Conservation (phyloP, 352 stramenopile genomes). For the Phytophthora pistaciae region DNA sequence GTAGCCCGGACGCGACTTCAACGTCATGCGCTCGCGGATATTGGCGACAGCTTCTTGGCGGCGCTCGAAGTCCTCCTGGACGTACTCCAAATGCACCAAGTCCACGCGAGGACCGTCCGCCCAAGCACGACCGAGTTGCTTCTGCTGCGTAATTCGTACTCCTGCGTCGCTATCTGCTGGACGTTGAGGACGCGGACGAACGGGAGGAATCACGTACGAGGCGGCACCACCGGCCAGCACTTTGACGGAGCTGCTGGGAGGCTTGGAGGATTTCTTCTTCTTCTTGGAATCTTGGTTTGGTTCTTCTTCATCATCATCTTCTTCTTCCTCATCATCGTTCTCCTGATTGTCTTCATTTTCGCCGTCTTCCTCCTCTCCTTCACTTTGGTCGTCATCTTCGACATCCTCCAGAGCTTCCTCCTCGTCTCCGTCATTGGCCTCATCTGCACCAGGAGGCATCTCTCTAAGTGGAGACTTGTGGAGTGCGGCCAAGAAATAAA, state of each 20-base stretch:
- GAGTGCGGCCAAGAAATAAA: constrained; percentile 27
- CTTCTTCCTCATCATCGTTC: constrained; percentile 32
- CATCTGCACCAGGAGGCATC: constrained; percentile 14
- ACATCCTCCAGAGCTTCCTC: constrained; percentile 25
- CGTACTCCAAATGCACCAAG: constrained; percentile 73
- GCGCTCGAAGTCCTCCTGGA: constrained; percentile 70
- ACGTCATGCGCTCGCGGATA: constrained; percentile 63
- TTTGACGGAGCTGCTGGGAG: constrained; percentile 28
- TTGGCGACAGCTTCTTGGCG: constrained; percentile 63
- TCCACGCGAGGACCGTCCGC: constrained; percentile 69
- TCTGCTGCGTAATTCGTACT: constrained; percentile 59
- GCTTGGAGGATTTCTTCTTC: constrained; percentile 22
- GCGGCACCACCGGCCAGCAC: constrained; percentile 29
- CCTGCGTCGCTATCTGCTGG: constrained; percentile 33
- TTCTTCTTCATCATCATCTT: constrained; percentile 36
- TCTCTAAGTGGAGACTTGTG: background rate
- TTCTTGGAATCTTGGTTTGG: constrained; percentile 19
- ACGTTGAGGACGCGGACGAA: constrained; percentile 34
- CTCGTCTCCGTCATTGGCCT: constrained; percentile 30
- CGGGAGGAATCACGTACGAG: constrained; percentile 32
- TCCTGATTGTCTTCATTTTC: constrained; percentile 25
- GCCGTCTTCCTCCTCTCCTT: no score
- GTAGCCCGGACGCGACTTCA: constrained; percentile 71
- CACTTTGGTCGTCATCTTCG: constrained; percentile 10
- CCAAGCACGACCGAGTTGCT: constrained; percentile 73